phyloP scores from a whole-genome alignment of 352 stramenopile genomes.

The Pythium brassicae region DNA sequence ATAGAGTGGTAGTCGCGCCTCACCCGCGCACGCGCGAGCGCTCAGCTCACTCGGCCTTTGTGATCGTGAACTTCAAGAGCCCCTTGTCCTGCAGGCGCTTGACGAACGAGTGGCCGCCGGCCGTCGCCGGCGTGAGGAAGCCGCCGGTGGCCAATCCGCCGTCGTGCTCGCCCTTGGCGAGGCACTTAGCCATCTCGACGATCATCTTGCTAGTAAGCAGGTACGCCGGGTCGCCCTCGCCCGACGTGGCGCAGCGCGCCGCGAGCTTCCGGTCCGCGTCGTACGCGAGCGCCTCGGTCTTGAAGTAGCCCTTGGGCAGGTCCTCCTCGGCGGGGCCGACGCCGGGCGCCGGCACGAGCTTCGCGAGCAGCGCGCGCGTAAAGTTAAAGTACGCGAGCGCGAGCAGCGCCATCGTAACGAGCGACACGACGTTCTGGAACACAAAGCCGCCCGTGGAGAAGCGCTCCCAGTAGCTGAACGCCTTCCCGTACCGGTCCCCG shows the following conservation, averaged over 20 bases:
- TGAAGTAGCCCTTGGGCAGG: slow-evolving; percentile 65
- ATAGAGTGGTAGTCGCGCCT: no score
- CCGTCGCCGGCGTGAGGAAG: slow-evolving; percentile 37
- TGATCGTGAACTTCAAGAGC: slow-evolving; percentile 29
- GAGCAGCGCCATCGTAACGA: slow-evolving; percentile 21
- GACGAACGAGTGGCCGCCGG: slow-evolving; percentile 30
- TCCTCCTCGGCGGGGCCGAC: slow-evolving; percentile 59
- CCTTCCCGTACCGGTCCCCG: slow-evolving; percentile 34
- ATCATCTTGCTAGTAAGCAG: slow-evolving; percentile 36
- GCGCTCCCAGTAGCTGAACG: slow-evolving; percentile 51
- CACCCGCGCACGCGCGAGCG: background rate
- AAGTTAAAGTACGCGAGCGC: slow-evolving; percentile 35
- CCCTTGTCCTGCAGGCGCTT: slow-evolving; percentile 31
- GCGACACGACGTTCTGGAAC: slow-evolving; percentile 21
- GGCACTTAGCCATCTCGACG: slow-evolving; percentile 32
- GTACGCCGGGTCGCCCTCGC: slow-evolving; percentile 33
- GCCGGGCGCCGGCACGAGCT: slow-evolving; percentile 54
- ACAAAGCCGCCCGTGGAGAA: slow-evolving; percentile 24
- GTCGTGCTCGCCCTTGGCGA: slow-evolving; percentile 28
- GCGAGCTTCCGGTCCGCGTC: slow-evolving; percentile 23
- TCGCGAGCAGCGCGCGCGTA: slow-evolving; percentile 49
- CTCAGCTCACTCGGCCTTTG: slow-evolving; percentile 6
- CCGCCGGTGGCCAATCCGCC: slow-evolving; percentile 19
- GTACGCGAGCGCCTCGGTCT: slow-evolving; percentile 38
- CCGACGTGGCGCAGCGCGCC: slow-evolving; percentile 14